Conservation (phyloP, 345 rosid species). For the Eucalyptus erythrocorys region DNA sequence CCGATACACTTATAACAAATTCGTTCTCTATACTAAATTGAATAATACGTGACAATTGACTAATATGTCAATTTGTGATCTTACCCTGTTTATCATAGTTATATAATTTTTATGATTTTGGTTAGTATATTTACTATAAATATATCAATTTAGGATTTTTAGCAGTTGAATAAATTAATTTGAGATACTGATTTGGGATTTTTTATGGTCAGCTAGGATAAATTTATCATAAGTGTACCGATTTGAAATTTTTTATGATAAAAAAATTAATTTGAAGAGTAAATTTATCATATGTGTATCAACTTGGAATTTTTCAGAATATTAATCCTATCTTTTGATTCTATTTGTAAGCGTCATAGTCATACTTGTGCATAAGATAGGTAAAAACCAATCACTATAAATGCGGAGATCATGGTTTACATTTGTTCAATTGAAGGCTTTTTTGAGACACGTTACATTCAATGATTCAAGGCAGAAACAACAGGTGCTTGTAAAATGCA, state of each 20-base stretch:
- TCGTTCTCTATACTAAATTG: fast-evolving
- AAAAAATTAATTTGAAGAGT: too few relatives aligned
- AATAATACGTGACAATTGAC: fast-evolving
- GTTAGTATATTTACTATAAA: too few relatives aligned
- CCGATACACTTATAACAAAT: fast-evolving
- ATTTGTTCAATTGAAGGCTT: neutral
- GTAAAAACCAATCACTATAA: neutral
- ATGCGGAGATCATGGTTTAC: neutral
- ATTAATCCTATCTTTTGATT: neutral
- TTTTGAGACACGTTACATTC: neutral
- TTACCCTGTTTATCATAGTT: too few relatives aligned
- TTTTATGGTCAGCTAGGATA: too few relatives aligned
- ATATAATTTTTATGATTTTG: too few relatives aligned
- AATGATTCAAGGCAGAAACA: neutral
- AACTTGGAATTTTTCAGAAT: fast-evolving
- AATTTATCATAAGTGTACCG: fast-evolving
- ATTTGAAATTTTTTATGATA: too few relatives aligned
- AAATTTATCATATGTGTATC: too few relatives aligned
- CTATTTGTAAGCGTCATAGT: neutral
- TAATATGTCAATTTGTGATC: fast-evolving
- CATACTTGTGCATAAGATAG: neutral
- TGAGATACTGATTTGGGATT: fast-evolving
- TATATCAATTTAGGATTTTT: too few relatives aligned
- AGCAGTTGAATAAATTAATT: fast-evolving
- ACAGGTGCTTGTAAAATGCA: neutral